A percentile compares a stretch with the other conserved stretches of the same genome.
Evolutionary conservation across 179 eudicot species (phyloP).

Genomic region (Beta macrorhiza): DNA sequence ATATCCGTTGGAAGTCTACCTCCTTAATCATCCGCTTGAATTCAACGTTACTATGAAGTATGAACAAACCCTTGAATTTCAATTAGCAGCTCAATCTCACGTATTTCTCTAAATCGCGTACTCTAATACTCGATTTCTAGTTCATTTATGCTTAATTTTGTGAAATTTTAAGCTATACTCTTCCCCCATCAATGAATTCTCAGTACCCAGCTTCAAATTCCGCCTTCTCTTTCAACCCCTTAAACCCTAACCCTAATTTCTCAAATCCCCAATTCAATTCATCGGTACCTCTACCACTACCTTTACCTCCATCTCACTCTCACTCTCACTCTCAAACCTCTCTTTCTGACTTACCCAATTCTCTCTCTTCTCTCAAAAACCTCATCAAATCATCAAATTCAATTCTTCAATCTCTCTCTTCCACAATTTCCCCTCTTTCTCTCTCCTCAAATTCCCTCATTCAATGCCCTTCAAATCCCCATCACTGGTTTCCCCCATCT

Average conservation of each 20-base stretch:
- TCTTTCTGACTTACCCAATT: constrained; percentile 22
- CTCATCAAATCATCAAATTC: constrained; percentile 28
- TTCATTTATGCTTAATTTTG: not conserved
- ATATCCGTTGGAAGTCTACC: too few relatives aligned
- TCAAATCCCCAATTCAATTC: constrained; percentile 31
- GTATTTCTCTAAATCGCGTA: not conserved
- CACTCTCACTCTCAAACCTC: constrained; percentile 15
- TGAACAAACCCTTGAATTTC: too few relatives aligned
- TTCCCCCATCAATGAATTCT: constrained; percentile 4
- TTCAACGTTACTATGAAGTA: too few relatives aligned
- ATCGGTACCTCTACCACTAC: constrained; percentile 3
- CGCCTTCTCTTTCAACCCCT: not conserved
- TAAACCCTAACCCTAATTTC: constrained; percentile 27
- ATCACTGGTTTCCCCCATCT: constrained; percentile 59
- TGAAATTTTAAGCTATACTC: not conserved
- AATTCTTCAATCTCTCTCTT: constrained; percentile 33
- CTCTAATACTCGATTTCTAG: not conserved
- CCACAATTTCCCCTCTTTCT: constrained; percentile 38
- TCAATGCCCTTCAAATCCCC: constrained; percentile 60
- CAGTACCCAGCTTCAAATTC: constrained; percentile 1
- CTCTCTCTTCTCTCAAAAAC: constrained; percentile 32
- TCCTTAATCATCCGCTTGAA: too few relatives aligned
- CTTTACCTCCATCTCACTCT: constrained; percentile 10
- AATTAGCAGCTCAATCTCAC: not conserved
- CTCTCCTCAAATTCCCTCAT: constrained; percentile 29